Evolutionary conservation across 2,329 filamentous ascomycete genomes (phyloP), one percentile per base, ranked within the genome.

Genomic region (Colletotrichum higginsianum): DNA sequence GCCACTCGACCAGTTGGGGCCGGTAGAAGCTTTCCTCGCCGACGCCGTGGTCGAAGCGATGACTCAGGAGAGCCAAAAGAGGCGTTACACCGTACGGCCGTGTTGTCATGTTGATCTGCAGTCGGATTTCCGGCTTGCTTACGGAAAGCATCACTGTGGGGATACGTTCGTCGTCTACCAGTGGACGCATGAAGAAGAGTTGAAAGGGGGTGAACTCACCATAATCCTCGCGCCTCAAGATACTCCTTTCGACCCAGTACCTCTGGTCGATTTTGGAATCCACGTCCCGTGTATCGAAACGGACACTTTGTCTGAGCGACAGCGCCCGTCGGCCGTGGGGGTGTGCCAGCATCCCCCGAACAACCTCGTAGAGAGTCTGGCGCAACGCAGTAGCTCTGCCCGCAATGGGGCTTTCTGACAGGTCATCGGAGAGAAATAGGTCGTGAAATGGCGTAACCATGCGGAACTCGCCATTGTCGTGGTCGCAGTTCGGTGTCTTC

Each of bases 121-220:
- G 21, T 9, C 6, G 15, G 23, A 66, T 38, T 13, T 57, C 57
- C 15, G 23, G 21, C 12, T 21, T 6, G 9, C 38, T n/a, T 15
- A 23, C 64, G 23, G 35, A 18, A 23, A 47, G 67, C 38, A 71
- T 67, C 30, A 57, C 57, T 6, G 61, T 42, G 13, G 64, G 56
- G 26, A 71, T 67, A 13, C 57, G 35, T 6, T 47, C 21, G 52
- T 67, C 64, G 57, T 67, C 64, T 2, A 67, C 57, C 2, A 67
- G 46, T 2, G 68, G 64, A 8, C 62, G 68, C 44, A 67, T 16
- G 49, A 71, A 67, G 30, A 71, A 67, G 3, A 71, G 38, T 16
- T 71, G 49, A 3, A 71, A 49, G 13, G 68, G 68, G 2, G 64
- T 67, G 12, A 26, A 61, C 47, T 42, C 15, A 44, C 61, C 61